Evolutionary conservation across 2,329 filamentous ascomycete genomes (phyloP).

Genomic region (Fusarium multiceps): DNA sequence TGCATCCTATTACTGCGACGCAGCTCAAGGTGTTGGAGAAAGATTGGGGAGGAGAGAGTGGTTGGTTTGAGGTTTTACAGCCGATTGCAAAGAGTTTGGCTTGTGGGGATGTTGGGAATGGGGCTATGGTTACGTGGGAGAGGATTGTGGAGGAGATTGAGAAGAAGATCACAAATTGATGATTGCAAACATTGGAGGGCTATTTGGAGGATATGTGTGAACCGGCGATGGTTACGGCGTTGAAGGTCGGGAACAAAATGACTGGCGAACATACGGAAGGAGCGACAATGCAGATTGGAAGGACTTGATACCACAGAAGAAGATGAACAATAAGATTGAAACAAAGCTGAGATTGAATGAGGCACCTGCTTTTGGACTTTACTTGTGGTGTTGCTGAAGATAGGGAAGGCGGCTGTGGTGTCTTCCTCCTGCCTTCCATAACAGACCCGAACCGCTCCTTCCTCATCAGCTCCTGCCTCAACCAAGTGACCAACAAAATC

Average conservation of each 20-base stretch:
- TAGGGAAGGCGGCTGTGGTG: neutral
- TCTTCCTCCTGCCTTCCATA: neutral
- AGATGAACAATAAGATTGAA: neutral
- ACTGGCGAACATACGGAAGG: neutral
- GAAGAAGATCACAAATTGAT: conserved; percentile 53
- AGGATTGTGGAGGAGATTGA: conserved; percentile 77
- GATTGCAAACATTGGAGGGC: too few relatives aligned
- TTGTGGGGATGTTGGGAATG: conserved; percentile 84
- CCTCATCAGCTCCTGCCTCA: neutral
- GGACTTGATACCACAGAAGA: neutral
- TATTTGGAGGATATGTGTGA: accelerated
- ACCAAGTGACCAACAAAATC: neutral
- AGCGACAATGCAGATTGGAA: conserved; percentile 1
- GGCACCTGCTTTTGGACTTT: neutral
- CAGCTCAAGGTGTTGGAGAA: conserved; percentile 77
- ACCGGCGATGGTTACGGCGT: neutral
- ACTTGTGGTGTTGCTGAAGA: neutral
- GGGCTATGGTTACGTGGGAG: conserved; percentile 85
- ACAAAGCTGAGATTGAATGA: neutral
- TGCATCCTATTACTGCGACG: conserved; percentile 80
- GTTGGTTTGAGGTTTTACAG: conserved; percentile 73
- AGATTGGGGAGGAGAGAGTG: conserved; percentile 73
- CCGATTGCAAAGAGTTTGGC: conserved; percentile 83
- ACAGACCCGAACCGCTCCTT: neutral
- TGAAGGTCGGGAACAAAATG: conserved; percentile 7